Evolutionary conservation across 768 basidiomycete genomes (phyloP).

Genomic region (Coprinopsis strossmayeri): DNA sequence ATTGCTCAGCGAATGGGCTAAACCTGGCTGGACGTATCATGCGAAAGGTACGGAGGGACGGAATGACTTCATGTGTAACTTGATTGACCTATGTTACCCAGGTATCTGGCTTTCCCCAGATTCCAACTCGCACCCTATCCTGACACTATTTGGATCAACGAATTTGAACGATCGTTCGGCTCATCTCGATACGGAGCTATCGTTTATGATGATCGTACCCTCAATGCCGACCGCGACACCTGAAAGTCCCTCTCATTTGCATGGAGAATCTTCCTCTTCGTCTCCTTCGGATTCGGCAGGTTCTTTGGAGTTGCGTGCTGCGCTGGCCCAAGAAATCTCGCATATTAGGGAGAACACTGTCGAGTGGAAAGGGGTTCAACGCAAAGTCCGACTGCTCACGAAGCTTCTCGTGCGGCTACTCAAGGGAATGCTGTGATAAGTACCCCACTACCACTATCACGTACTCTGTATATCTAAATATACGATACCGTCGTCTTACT

Average conservation of each 20-base stretch:
- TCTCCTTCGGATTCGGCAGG: no score
- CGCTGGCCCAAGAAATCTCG: constrained; percentile 48
- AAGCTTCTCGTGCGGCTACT: constrained; percentile 57
- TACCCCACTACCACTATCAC: background rate
- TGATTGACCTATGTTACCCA: constrained; percentile 20
- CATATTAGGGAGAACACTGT: constrained; percentile 41
- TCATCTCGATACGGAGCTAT: constrained; percentile 87
- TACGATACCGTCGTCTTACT: no score
- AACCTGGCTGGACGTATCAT: constrained; percentile 93
- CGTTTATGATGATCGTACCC: constrained; percentile 75
- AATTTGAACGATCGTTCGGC: constrained; percentile 91
- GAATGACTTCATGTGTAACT: background rate
- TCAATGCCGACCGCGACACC: constrained; percentile 20
- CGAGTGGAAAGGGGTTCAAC: constrained; percentile 53
- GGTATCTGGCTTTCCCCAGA: constrained; percentile 81
- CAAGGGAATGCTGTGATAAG: constrained; percentile 57
- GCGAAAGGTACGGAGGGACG: constrained; percentile 94
- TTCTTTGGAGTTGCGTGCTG: constrained; percentile 36
- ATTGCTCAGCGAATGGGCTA: constrained; percentile 81
- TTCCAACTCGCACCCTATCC: constrained; percentile 41
- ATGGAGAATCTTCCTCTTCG: constrained; percentile 9
- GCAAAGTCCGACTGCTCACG: constrained; percentile 58
- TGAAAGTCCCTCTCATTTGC: background rate
- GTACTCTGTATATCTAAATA: background rate
- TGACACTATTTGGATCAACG: constrained; percentile 91